Evolutionary conservation across 2,329 filamentous ascomycete species (phyloP).

Genomic region (Arachnopeziza araneosa): DNA sequence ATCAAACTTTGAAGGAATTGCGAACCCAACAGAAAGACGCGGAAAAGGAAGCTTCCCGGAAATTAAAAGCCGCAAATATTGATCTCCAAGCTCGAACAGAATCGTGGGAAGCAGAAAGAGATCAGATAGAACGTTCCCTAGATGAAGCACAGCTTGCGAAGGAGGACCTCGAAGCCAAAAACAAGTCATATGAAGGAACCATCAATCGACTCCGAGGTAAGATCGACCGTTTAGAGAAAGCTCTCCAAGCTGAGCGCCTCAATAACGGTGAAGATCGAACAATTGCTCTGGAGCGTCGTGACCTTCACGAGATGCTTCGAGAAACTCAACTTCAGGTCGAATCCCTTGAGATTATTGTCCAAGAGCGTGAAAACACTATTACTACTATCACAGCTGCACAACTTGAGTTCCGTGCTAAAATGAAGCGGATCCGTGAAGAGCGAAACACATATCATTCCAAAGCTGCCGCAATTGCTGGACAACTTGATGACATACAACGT

Average conservation of each 20-base stretch:
- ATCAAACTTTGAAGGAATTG: conserved; percentile 53
- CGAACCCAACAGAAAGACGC: conserved; percentile 43
- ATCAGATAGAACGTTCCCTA: conserved; percentile 35
- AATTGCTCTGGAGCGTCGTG: conserved; percentile 50
- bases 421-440: conserved; percentile 65
- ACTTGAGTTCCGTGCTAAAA: conserved; percentile 55
- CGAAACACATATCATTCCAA: conserved; percentile 38
- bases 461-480: conserved; percentile 15
- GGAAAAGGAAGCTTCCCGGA: conserved; percentile 35
- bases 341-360: conserved; percentile 66
- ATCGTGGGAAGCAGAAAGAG: conserved; percentile 30
- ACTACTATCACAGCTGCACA: conserved; percentile 52
- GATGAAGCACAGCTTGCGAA: conserved; percentile 42
- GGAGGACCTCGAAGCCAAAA: conserved; percentile 32
- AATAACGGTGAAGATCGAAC: conserved; percentile 53
- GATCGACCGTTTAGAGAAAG: conserved; percentile 38
- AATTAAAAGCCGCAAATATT: conserved; percentile 41
- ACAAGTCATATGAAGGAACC: conserved; percentile 40
- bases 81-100: conserved; percentile 45
- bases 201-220: conserved; percentile 44
- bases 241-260: conserved; percentile 49
- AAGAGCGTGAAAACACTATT: conserved; percentile 62
- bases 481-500: conserved; percentile 30
- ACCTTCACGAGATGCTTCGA: conserved; percentile 55
- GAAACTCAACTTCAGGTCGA: conserved; percentile 60